Evolutionary conservation across 2,329 filamentous ascomycete species (phyloP).

Genomic region (Moelleriella libera): DNA sequence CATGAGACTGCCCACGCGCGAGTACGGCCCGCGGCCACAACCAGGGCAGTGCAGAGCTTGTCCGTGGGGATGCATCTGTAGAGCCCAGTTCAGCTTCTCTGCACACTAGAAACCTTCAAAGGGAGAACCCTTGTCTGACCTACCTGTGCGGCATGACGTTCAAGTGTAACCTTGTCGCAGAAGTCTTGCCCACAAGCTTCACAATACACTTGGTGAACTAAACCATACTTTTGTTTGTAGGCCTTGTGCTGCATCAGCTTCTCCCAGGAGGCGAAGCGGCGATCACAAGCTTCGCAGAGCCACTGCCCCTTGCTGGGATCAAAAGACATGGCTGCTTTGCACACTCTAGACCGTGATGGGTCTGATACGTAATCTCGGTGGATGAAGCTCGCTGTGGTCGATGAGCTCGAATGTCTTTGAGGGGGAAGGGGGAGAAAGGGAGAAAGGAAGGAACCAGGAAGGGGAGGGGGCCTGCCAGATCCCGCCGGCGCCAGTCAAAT

Average conservation of each 20-base stretch:
- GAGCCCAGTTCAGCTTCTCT: no score
- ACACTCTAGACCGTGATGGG: no score
- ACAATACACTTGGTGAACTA: constrained; percentile 20
- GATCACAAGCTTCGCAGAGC: constrained; percentile 15
- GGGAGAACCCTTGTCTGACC: neutral
- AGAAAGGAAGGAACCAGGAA: no score
- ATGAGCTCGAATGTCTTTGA: no score
- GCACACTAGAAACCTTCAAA: no score
- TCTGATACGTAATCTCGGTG: no score
- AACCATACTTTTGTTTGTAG: constrained; percentile 10
- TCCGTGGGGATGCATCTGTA: constrained; percentile 9
- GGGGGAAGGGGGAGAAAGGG: no score
- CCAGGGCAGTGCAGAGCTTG: constrained; percentile 32
- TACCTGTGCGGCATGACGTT: neutral
- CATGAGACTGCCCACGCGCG: constrained; percentile 22
- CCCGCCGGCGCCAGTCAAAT: no score
- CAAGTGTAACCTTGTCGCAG: constrained; percentile 1
- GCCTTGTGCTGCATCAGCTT: constrained; percentile 15
- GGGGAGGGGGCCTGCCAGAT: no score
- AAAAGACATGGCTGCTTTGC: no score
- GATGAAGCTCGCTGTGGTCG: no score
- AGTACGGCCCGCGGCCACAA: constrained; percentile 23
- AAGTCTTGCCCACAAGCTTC: constrained; percentile 22
- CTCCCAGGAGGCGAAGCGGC: constrained; percentile 11
- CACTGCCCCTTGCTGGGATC: constrained; percentile 4